phyloP scores from a whole-genome alignment of 2,329 filamentous ascomycete species.

The Trichocomaceae sp. region DNA sequence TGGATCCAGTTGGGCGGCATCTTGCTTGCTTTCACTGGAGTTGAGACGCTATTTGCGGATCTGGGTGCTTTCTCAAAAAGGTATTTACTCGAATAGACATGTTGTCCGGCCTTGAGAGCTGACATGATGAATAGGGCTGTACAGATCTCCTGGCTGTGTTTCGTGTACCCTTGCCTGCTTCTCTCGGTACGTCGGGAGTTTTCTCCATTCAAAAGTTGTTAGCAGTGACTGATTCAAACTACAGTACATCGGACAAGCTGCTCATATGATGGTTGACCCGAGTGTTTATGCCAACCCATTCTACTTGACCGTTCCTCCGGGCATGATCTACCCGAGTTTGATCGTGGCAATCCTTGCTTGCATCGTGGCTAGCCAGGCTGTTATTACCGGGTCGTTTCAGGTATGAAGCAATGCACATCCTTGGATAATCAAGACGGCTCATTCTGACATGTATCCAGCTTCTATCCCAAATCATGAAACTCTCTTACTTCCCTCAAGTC shows the following conservation, averaged over 20 bases:
- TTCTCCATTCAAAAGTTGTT: background rate
- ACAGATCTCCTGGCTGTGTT: constrained; percentile 65
- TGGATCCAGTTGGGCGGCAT: constrained; percentile 56
- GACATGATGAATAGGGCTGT: constrained; percentile 48
- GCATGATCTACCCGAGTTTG: constrained; percentile 61
- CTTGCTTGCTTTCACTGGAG: constrained; percentile 66
- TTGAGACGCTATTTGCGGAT: constrained; percentile 74
- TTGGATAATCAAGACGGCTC: background rate
- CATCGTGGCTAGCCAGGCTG: constrained; percentile 70
- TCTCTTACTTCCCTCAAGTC: constrained; percentile 69
- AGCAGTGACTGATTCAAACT: background rate
- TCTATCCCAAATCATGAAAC: constrained; percentile 65
- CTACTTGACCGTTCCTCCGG: constrained; percentile 62
- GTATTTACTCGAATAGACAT: constrained; percentile 6
- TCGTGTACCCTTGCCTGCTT: constrained; percentile 60
- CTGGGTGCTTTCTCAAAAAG: constrained; percentile 63
- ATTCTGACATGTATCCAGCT: constrained; percentile 29
- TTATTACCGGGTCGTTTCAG: constrained; percentile 71
- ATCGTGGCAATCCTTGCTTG: constrained; percentile 54
- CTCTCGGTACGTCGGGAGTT: constrained; percentile 22
- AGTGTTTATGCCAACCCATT: constrained; percentile 66
- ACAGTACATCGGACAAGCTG: constrained; percentile 64
- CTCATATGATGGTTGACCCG: constrained; percentile 57
- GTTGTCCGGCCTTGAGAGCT: background rate
- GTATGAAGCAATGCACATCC: constrained; percentile 22